Percentiles rank a stretch among this genome's conserved stretches.
phyloP scores from a whole-genome alignment of 176 grass and related monocot species.

The Cocos nucifera region DNA sequence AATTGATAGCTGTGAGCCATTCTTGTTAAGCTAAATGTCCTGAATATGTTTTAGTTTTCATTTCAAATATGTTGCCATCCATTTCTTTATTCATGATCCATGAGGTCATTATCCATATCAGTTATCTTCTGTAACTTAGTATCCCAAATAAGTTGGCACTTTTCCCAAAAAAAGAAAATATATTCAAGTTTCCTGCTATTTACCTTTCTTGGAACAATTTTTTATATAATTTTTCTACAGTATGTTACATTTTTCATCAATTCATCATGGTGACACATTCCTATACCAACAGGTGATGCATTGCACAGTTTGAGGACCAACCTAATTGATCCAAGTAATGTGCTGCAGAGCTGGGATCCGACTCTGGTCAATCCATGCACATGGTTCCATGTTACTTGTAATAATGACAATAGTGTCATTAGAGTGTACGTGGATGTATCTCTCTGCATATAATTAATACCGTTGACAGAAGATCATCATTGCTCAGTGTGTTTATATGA shows the following conservation, averaged over 20 bases:
- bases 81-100: no score
- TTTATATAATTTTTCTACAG: background rate
- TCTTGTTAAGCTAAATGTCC: no score
- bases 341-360: slow-evolving; percentile 95
- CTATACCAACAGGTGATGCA: slow-evolving; percentile 68
- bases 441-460: background rate
- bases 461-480: background rate
- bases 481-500: slow-evolving; percentile 11
- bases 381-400: slow-evolving; percentile 98
- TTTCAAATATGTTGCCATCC: no score
- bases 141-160: no score
- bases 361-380: slow-evolving; percentile 94
- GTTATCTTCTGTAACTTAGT: no score
- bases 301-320: slow-evolving; percentile 80
- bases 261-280: slow-evolving; percentile 17
- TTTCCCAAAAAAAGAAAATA: no score
- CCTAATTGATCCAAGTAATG: slow-evolving; percentile 90
- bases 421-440: slow-evolving; percentile 65
- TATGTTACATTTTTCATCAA: slow-evolving; percentile 6
- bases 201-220: no score
- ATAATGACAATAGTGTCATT: slow-evolving; percentile 97
- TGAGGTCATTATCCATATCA: no score
- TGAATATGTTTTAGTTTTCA: no score
- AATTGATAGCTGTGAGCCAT: no score
- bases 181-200: no score